phyloP scores from a whole-genome alignment of 805 yeast species.

The Yamadazyma sp. region DNA sequence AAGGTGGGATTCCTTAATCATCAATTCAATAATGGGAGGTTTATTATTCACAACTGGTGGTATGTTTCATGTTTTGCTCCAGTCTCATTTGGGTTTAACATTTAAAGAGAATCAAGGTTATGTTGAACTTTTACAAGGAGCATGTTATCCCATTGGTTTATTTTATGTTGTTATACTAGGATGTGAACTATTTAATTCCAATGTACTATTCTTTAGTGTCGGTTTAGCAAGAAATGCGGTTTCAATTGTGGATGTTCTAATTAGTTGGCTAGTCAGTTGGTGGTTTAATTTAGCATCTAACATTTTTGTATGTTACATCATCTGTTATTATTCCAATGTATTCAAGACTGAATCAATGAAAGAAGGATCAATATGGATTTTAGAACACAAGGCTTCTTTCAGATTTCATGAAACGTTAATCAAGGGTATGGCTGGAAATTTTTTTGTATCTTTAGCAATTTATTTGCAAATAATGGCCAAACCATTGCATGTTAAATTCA shows the following conservation, averaged over 20 bases:
- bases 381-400: constrained; percentile 39
- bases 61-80: constrained; percentile 58
- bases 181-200: constrained; percentile 72
- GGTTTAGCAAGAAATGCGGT: constrained; percentile 72
- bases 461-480: constrained; percentile 76
- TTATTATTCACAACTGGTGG: constrained; percentile 69
- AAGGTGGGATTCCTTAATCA: constrained; percentile 52
- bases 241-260: constrained; percentile 54
- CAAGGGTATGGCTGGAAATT: constrained; percentile 75
- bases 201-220: constrained; percentile 66
- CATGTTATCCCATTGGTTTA: constrained; percentile 66
- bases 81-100: constrained; percentile 48
- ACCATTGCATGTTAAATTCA: constrained; percentile 71
- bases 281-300: constrained; percentile 62
- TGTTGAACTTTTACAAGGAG: constrained; percentile 54
- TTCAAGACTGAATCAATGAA: constrained; percentile 40
- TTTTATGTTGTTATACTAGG: constrained; percentile 76
- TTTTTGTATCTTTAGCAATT: constrained; percentile 71
- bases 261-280: constrained; percentile 69
- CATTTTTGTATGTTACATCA: constrained; percentile 62
- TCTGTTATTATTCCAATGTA: constrained; percentile 56
- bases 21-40: constrained; percentile 71
- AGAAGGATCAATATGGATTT: constrained; percentile 47
- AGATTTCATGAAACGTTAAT: constrained; percentile 62
- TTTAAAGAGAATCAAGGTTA: constrained; percentile 48